Base-by-base conservation (phyloP, 2,329 filamentous ascomycete species). In the Phialophora expanda region DNA sequence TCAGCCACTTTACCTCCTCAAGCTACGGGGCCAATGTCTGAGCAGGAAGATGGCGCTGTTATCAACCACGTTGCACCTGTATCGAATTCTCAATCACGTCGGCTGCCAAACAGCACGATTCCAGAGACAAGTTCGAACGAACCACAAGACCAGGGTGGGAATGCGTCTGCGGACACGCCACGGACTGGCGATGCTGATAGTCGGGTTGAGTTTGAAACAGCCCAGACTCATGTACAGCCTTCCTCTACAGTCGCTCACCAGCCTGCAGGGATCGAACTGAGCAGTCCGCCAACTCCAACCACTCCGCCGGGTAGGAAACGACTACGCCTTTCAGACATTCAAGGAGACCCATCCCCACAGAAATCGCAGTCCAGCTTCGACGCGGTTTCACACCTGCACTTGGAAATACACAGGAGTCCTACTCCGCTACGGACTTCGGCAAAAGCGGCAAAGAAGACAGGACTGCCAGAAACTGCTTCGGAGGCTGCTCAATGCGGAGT, bases 81-180 rank as follows among this genome's bases (percentile, higher is more conserved):
- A 54, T 41, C 57, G 41, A 20, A n/a, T 20, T 56, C 50, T 17
- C 60, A 51, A 51, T 46, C 44, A 8, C 41, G n/a, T 24, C 66
- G 44, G 53, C 60, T 12, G 38, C 54, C n/a, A 50, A 34, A 34
- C 20, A 64, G 66, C 48, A 70, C 68, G 1, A 64, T 70, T 44
- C 68, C 68, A 8, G 66, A 70, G 54, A 70, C 68, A 3, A 70
- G 68, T 41, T 70, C 68, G 17, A 66, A 67, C 50, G 62, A 66
- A 53, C 41, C 53, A 20, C 51, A 60, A 20, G 17, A 41, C 22
- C 64, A 62, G 28, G 38, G 28, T 14, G 30, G 24, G 4, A 65
- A 58, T 24, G n/a, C 34, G 11, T 22, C 55, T 4, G 48, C 28
- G 4, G 30, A 53, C 14, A 55, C 54, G 38, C 56, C 56, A 4